These are phyloP conservation scores for Petunia secreta DNA, from an alignment of 257 asterid species.

Conservation along the genomic window DNA sequence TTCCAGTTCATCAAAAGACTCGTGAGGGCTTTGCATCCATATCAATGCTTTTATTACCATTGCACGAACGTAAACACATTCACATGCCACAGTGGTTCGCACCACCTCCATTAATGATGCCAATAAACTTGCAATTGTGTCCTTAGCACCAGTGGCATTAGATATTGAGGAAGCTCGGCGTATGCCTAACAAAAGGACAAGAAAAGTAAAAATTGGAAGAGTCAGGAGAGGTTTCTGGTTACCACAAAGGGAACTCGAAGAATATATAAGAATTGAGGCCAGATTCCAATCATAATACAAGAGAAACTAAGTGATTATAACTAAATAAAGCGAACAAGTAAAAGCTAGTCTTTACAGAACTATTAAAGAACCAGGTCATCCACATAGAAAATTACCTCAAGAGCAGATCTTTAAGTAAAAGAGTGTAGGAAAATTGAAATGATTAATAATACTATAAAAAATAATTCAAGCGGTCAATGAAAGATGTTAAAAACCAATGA, in stretches of 20 bases:
- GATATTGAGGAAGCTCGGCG: slow-evolving; percentile 75
- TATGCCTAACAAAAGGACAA: slow-evolving; percentile 50
- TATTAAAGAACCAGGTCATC: slow-evolving; percentile 10
- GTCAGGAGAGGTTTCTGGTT: slow-evolving; percentile 9
- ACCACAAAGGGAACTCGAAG: not conserved
- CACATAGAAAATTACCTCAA: slow-evolving; percentile 5
- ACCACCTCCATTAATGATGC: slow-evolving; percentile 98
- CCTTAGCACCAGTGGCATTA: slow-evolving; percentile 74
- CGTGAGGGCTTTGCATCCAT: slow-evolving; percentile 99
- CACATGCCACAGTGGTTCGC: slow-evolving; percentile 98
- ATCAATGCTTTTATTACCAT: slow-evolving; percentile 96
- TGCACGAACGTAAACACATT: slow-evolving; percentile 98
- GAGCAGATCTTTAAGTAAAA: slow-evolving; percentile 3
- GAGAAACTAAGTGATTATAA: not conserved
- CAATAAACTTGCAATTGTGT: slow-evolving; percentile 86
- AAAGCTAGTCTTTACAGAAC: slow-evolving; percentile 13
- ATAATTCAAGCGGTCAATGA: slow-evolving; percentile 3
- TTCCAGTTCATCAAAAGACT: slow-evolving; percentile 92
- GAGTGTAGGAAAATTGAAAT: not conserved
- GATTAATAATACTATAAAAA: not conserved
- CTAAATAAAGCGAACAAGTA: slow-evolving; percentile 19
- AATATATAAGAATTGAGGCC: not conserved
- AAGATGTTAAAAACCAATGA: not conserved
- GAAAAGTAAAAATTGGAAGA: not conserved
- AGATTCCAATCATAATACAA: slow-evolving; percentile 2